Percentiles rank a stretch among this genome's conserved stretches.
These are phyloP conservation scores for Aspergillus cavernicola DNA, from an alignment of 495 filamentous ascomycete genomes.

Conservation along the genomic window DNA sequence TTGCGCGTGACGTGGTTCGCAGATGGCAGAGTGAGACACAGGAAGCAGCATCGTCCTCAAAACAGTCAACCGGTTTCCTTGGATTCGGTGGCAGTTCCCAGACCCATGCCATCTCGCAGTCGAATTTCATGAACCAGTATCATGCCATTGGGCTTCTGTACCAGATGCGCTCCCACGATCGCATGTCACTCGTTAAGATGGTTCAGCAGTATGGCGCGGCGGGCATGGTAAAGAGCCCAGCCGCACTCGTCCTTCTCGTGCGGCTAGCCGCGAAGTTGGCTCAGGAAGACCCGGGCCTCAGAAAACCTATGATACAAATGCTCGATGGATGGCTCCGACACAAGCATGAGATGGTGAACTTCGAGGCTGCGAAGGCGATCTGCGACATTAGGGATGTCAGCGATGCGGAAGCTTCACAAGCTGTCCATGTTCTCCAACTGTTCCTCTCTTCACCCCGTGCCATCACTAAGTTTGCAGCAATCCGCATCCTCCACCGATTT, in stretches of 20 bases:
- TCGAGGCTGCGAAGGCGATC: slow-evolving; percentile 97
- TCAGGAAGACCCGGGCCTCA: slow-evolving; percentile 82
- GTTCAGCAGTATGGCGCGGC: slow-evolving; percentile 94
- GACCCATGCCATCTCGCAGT: slow-evolving; percentile 60
- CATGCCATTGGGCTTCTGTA: slow-evolving; percentile 97
- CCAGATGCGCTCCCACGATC: slow-evolving; percentile 95
- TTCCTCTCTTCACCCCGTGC: slow-evolving; percentile 96
- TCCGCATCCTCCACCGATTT: slow-evolving; percentile 94
- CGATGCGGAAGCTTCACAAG: slow-evolving; percentile 86
- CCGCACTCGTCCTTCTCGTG: slow-evolving; percentile 87
- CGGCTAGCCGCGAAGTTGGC: slow-evolving; percentile 91
- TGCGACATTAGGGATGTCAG: slow-evolving; percentile 90
- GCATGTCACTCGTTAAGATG: slow-evolving; percentile 99
- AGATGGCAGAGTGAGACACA: slow-evolving; percentile 99
- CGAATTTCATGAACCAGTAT: slow-evolving; percentile 95
- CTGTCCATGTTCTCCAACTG: slow-evolving; percentile 90
- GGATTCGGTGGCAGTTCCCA: slow-evolving; percentile 76
- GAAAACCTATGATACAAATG: slow-evolving; percentile 92
- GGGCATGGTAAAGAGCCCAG: slow-evolving; percentile 90
- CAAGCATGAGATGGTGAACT: slow-evolving; percentile 99
- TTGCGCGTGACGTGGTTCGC: slow-evolving; percentile 90
- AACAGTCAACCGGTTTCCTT: slow-evolving; percentile 84
- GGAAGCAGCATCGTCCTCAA: slow-evolving; percentile 86
- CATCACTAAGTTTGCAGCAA: slow-evolving; percentile 96
- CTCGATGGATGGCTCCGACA: slow-evolving; percentile 95